Base-by-base conservation (phyloP, 345 rosid genomes). In the Dipteronia sinensis region DNA sequence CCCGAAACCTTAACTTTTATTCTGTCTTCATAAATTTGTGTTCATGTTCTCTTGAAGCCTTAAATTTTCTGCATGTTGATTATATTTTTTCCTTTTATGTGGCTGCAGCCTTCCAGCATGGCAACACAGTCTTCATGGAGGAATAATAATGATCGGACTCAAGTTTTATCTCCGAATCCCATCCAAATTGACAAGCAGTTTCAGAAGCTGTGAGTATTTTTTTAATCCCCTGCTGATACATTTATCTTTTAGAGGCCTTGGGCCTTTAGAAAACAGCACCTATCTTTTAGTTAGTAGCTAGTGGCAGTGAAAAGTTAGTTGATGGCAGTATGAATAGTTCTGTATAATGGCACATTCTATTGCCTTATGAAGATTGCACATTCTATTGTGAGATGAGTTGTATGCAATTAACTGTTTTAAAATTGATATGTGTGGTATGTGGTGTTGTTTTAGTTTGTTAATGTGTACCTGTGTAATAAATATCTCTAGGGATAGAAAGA, bases 161-260 rank as follows among this genome's bases (percentile, higher is more conserved):
- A 77, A 78, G 82, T 71, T 81, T 74, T 78, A 76, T 80, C 85
- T 70, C 78, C 88, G 72, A 86, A 77, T 77, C 76, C 76, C 25
- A 73, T 77, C 31, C 93, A 75, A 71, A 69, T 91, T 80, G 98
- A 92, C 83, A 89, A 85, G 87, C 98, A 89, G 76, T 90, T 94
- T 72, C 90, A 89, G 76, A 94, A 88, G 85, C 82, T 91, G 98
- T 92, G 83, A 91, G 98, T 90, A 75, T 51, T 69, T 44, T 67
- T 62, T 73, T 7, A 59, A n/a, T 68, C 73, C 2, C 17, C 78
- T 49, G 53, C 62, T 69, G 70, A 34, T 64, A 10, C 42, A 10
- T 10, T 68, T 69, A 67, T 71, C 49, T 66, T 68, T 75, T 44
- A 55, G 49, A 31, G 62, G 34, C 66, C 44, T 19, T 70, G 71